A percentile compares a stretch with the other conserved stretches of the same genome.
phyloP scores from a whole-genome alignment of 352 stramenopile species.

The Phytophthora syringae region DNA sequence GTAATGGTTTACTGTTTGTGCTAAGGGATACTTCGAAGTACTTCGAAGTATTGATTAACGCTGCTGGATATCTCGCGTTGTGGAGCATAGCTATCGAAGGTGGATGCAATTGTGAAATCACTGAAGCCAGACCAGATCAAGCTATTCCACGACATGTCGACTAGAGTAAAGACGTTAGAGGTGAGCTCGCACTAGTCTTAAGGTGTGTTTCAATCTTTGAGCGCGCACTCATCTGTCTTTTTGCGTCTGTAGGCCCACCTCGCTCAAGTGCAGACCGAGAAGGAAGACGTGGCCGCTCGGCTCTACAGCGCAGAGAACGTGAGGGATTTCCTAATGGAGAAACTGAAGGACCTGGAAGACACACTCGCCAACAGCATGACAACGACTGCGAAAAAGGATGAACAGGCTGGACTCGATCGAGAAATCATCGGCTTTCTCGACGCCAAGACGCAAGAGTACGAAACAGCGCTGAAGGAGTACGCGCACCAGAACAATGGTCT shows the following conservation, averaged over 20 bases:
- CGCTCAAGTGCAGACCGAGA: slow-evolving; percentile 72
- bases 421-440: slow-evolving; percentile 89
- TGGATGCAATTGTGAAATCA: slow-evolving; percentile 80
- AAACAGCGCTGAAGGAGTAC: slow-evolving; percentile 60
- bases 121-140: slow-evolving; percentile 88
- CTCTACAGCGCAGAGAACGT: slow-evolving; percentile 82
- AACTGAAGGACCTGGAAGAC: slow-evolving; percentile 81
- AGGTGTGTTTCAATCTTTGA: neutral
- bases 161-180: slow-evolving; percentile 74
- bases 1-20: neutral
- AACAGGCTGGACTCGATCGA: slow-evolving; percentile 69
- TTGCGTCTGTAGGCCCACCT: slow-evolving; percentile 50
- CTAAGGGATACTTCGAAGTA: too few relatives aligned
- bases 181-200: too few relatives aligned
- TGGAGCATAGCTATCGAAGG: slow-evolving; percentile 61
- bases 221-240: neutral
- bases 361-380: slow-evolving; percentile 64
- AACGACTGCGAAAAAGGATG: slow-evolving; percentile 61
- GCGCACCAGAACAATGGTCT: slow-evolving; percentile 64
- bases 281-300: slow-evolving; percentile 74
- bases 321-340: slow-evolving; percentile 87
- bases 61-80: neutral
- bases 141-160: slow-evolving; percentile 85
- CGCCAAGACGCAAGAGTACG: slow-evolving; percentile 79
- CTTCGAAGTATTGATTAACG: neutral